A percentile compares a stretch with the other conserved stretches of the same genome.
Conservation (phyloP, 371 early-diverging fungal genomes). For the Rhizomucor miehei region DNA sequence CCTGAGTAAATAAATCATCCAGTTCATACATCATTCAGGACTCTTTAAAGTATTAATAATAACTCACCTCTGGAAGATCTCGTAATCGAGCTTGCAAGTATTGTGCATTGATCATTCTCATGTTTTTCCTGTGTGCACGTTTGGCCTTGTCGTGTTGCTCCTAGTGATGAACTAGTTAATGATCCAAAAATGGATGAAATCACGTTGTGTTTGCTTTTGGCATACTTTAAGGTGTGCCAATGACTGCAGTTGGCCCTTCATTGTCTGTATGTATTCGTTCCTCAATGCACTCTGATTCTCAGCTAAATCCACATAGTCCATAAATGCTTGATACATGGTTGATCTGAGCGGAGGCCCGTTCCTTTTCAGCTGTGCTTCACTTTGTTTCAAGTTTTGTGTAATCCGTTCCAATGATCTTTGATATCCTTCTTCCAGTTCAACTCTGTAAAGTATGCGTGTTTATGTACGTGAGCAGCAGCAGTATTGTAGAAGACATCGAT, state of each 20-base stretch:
- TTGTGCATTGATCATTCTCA: conserved; percentile 10
- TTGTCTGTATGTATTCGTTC: conserved; percentile 17
- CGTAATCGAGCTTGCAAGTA: conserved; percentile 11
- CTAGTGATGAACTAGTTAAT: conserved; percentile 3
- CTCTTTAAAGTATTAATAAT: not conserved
- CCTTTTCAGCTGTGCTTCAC: conserved; percentile 4
- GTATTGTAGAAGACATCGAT: no score
- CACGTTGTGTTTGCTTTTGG: not conserved
- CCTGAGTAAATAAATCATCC: not conserved
- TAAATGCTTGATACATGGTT: conserved; percentile 9
- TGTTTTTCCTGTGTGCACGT: conserved; percentile 17
- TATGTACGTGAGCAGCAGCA: not conserved
- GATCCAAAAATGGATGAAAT: conserved; percentile 6
- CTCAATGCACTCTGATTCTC: conserved; percentile 11
- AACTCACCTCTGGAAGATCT: conserved; percentile 9
- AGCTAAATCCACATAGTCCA: conserved; percentile 11
- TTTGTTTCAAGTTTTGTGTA: conserved; percentile 9
- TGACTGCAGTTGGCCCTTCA: conserved; percentile 16
- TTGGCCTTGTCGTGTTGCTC: conserved; percentile 19
- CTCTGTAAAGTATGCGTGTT: conserved; percentile 6
- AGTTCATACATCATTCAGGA: not conserved
- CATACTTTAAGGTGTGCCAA: conserved; percentile 18
- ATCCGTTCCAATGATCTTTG: conserved; percentile 17
- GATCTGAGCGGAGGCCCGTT: conserved; percentile 1
- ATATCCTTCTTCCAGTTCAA: conserved; percentile 28